phyloP scores from a whole-genome alignment of 2,329 filamentous ascomycete species.

The Meredithiella fracta region DNA sequence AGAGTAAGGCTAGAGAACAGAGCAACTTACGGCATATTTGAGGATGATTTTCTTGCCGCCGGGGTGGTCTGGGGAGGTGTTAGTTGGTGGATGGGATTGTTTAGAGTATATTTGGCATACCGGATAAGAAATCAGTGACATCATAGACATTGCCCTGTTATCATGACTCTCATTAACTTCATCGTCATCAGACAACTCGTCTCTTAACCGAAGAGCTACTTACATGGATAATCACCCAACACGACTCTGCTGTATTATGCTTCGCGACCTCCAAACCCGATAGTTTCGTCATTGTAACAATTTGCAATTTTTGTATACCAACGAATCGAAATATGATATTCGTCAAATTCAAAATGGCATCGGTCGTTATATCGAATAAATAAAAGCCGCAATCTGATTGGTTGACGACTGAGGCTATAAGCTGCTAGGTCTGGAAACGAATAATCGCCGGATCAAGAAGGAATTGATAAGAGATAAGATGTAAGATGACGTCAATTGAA shows the following conservation, averaged over 20 bases:
- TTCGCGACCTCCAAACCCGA: conserved; percentile 40
- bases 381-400: neutral
- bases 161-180: neutral
- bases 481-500: neutral
- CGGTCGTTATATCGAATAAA: too few species aligned
- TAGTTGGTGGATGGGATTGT: neutral
- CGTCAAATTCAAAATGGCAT: neutral
- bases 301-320: neutral
- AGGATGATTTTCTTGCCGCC: conserved; percentile 86
- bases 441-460: neutral
- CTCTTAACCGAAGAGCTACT: conserved; percentile 15
- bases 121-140: conserved; percentile 75
- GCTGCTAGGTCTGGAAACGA: neutral
- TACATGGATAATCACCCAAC: conserved; percentile 82
- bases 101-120: conserved; percentile 24
- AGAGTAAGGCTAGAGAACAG: neutral
- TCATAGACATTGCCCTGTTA: conserved; percentile 65
- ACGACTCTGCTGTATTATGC: conserved; percentile 69
- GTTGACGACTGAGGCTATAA: too few species aligned
- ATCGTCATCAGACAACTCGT: neutral
- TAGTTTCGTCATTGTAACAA: conserved; percentile 25
- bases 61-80: conserved; percentile 49
- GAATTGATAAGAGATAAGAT: neutral
- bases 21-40: conserved; percentile 56
- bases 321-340: neutral